Percentiles rank a stretch among this genome's conserved stretches.
Conservation (phyloP, 1,139 yeast genomes). For the Martiniozyma asiatica region DNA sequence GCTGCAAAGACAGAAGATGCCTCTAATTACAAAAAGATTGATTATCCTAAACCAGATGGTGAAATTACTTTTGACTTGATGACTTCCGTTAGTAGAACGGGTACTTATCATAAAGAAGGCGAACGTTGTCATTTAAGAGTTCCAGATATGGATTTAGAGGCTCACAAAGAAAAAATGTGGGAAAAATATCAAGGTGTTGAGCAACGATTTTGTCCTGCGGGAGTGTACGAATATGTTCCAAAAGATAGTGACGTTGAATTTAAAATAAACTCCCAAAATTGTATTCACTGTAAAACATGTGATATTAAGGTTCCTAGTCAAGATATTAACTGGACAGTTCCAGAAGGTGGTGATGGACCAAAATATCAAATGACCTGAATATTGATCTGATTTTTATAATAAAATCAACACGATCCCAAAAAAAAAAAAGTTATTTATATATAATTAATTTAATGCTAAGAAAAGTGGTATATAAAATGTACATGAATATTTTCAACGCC, state of each 20-base stretch:
- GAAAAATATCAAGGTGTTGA: constrained; percentile 80
- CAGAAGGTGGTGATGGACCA: constrained; percentile 98
- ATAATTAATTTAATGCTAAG: no score
- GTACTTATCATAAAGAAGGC: constrained; percentile 91
- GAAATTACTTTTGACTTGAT: constrained; percentile 77
- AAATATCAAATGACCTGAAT: constrained; percentile 65
- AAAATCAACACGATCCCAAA: no score
- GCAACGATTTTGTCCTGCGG: constrained; percentile 93
- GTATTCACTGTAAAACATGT: constrained; percentile 96
- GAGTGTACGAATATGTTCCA: constrained; percentile 83
- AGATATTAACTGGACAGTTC: constrained; percentile 89
- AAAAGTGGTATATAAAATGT: no score
- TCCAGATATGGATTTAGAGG: constrained; percentile 55
- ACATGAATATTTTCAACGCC: no score
- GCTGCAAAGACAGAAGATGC: constrained; percentile 64
- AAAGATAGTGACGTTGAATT: constrained; percentile 47
- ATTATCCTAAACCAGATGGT: constrained; percentile 92
- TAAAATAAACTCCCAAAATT: constrained; percentile 89
- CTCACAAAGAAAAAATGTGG: constrained; percentile 58
- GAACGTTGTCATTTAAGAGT: constrained; percentile 82
- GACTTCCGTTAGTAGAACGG: constrained; percentile 90
- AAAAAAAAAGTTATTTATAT: no score
- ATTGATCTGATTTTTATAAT: background rate
- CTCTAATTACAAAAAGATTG: constrained; percentile 50
- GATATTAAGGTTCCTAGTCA: constrained; percentile 93